Conservation (phyloP, 2,329 filamentous ascomycete genomes). For the Pseudogymnoascus sp. region DNA sequence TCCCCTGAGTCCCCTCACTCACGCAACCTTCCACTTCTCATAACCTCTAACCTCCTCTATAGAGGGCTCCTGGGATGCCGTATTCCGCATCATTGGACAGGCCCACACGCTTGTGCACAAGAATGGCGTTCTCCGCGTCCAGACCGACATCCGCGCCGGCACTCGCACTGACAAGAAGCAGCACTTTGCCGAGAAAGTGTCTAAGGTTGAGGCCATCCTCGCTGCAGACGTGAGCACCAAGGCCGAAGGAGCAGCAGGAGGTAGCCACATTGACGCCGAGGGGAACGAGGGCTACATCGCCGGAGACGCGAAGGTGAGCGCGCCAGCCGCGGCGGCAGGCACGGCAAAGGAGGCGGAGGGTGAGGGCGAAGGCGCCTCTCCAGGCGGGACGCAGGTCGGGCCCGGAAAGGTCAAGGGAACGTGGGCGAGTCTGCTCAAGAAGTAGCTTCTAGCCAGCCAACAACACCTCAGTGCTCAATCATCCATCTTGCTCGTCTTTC, state of each 20-base stretch:
- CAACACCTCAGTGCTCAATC: not conserved
- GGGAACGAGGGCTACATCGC: constrained; percentile 1
- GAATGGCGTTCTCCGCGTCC: constrained; percentile 71
- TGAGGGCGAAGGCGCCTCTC: not conserved
- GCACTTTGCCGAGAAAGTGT: constrained; percentile 26
- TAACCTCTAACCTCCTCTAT: constrained; percentile 12
- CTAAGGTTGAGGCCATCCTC: constrained; percentile 26
- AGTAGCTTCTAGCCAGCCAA: not conserved
- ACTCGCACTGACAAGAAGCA: constrained; percentile 40
- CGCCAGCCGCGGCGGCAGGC: not conserved
- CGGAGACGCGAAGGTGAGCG: not conserved
- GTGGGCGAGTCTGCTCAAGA: not conserved
- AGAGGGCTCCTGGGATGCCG: constrained; percentile 90
- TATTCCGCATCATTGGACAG: constrained; percentile 79
- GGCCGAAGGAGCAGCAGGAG: not conserved
- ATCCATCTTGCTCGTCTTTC: not conserved
- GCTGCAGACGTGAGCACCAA: constrained; percentile 17
- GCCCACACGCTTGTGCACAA: constrained; percentile 72
- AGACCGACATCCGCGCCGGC: constrained; percentile 81
- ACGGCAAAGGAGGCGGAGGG: not conserved
- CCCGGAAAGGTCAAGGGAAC: constrained; percentile 4
- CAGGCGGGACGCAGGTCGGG: not conserved
- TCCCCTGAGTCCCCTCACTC: not conserved
- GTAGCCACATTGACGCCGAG: constrained; percentile 3
- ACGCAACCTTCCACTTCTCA: not conserved